Conservation (phyloP, 441 rosid species). For the Brassica balearica region DNA sequence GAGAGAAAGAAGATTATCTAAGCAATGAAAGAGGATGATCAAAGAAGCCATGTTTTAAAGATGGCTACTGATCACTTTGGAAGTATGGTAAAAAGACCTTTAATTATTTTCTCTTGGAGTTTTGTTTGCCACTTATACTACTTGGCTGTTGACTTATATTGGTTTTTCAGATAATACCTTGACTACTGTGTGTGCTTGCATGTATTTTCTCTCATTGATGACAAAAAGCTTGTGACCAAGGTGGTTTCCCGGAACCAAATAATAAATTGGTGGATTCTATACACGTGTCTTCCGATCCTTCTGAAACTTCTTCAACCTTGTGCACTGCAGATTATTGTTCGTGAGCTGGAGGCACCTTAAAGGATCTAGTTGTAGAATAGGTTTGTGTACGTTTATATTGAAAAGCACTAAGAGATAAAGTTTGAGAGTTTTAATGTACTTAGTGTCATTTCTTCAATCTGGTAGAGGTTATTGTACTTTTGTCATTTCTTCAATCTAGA, state of each 20-base stretch:
- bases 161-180: too few species aligned
- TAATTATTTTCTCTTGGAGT: too few species aligned
- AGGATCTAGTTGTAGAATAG: conserved; percentile 81
- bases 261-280: neutral
- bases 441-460: neutral
- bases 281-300: conserved; percentile 4
- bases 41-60: too few species aligned
- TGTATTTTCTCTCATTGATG: conserved; percentile 51
- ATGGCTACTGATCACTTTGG: too few species aligned
- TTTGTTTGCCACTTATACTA: too few species aligned
- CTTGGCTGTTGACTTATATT: too few species aligned
- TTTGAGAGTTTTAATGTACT: neutral
- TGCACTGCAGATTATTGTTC: conserved; percentile 64
- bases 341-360: conserved; percentile 68
- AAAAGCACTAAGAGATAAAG: neutral
- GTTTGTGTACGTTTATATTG: conserved; percentile 42
- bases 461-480: too few species aligned
- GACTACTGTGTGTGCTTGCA: too few species aligned
- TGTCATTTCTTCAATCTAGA: too few species aligned
- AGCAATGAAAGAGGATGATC: too few species aligned
- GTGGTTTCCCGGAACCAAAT: conserved; percentile 43
- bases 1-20: too few species aligned
- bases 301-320: conserved; percentile 39
- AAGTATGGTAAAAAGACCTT: too few species aligned
- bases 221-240: conserved; percentile 87